phyloP scores from a whole-genome alignment of 2,329 filamentous ascomycete genomes.

The Onygena corvina region DNA sequence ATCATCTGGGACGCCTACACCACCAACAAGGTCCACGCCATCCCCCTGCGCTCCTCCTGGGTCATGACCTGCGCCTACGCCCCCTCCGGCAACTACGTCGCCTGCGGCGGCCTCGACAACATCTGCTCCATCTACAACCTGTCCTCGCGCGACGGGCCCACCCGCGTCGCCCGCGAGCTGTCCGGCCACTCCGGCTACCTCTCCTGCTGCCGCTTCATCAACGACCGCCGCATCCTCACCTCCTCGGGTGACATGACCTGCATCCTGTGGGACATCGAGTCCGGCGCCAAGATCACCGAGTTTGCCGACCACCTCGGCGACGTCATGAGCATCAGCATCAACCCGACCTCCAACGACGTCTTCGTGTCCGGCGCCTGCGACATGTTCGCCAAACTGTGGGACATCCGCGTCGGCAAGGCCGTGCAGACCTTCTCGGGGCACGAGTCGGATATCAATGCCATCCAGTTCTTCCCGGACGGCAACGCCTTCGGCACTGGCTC shows the following conservation, averaged over 20 bases:
- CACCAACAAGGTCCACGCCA: slow-evolving; percentile 98
- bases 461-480: slow-evolving; percentile 98
- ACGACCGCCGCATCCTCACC: slow-evolving; percentile 92
- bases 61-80: slow-evolving; percentile 99
- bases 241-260: slow-evolving; percentile 99
- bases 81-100: slow-evolving; percentile 94
- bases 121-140: slow-evolving; percentile 99
- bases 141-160: slow-evolving; percentile 92
- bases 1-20: slow-evolving; percentile 99
- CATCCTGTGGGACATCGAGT: slow-evolving; percentile 99
- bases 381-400: slow-evolving; percentile 96
- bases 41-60: slow-evolving; percentile 93
- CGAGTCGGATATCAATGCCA: slow-evolving; percentile 98
- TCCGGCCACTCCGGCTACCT: slow-evolving; percentile 96
- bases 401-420: slow-evolving; percentile 94
- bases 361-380: slow-evolving; percentile 99
- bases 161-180: slow-evolving; percentile 85
- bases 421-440: slow-evolving; percentile 97
- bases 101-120: slow-evolving; percentile 96
- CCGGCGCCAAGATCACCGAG: slow-evolving; percentile 90
- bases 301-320: slow-evolving; percentile 97
- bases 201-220: slow-evolving; percentile 97
- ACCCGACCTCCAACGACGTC: slow-evolving; percentile 97
- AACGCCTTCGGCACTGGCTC: slow-evolving; percentile 97
- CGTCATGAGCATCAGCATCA: slow-evolving; percentile 99